Evolutionary conservation across 306 rosid genomes (phyloP).

Genomic region (Cercis canadensis): DNA sequence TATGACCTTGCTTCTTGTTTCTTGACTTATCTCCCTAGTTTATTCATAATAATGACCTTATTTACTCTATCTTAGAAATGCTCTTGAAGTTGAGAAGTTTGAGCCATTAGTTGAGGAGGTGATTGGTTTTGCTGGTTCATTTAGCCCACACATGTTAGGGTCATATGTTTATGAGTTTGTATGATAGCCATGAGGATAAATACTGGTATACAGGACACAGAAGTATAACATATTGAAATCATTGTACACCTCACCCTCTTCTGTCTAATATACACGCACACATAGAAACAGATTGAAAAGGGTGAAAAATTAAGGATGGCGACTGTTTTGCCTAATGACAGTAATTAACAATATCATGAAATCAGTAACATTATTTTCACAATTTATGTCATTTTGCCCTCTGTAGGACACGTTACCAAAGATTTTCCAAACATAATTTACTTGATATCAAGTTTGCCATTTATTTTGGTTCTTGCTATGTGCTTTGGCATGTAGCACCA

Average conservation of each 20-base stretch:
- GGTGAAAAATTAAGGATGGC: not conserved
- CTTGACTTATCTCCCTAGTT: too few relatives aligned
- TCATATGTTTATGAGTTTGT: not conserved
- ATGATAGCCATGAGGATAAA: constrained; percentile 1
- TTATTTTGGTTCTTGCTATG: constrained; percentile 10
- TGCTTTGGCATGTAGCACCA: not conserved
- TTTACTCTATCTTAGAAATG: not conserved
- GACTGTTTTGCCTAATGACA: not conserved
- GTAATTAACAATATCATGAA: too few relatives aligned
- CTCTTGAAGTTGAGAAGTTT: constrained; percentile 19
- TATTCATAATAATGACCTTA: too few relatives aligned
- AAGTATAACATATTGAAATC: not conserved
- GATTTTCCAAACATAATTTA: constrained; percentile 12
- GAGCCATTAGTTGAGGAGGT: constrained; percentile 19
- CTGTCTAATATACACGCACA: not conserved
- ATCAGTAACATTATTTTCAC: not conserved
- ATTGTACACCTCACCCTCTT: not conserved
- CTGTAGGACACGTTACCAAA: not conserved
- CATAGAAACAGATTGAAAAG: not conserved
- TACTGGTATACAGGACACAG: not conserved
- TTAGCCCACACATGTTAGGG: constrained; percentile 1
- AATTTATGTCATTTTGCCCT: constrained; percentile 4
- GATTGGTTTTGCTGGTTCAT: not conserved
- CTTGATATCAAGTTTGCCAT: not conserved
- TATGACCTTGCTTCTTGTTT: too few relatives aligned